A percentile compares a stretch with the other conserved stretches of the same genome.
These are phyloP conservation scores for Ploettnerulaceae sp. DNA, from an alignment of 2,329 filamentous ascomycete genomes.

Conservation along the genomic window DNA sequence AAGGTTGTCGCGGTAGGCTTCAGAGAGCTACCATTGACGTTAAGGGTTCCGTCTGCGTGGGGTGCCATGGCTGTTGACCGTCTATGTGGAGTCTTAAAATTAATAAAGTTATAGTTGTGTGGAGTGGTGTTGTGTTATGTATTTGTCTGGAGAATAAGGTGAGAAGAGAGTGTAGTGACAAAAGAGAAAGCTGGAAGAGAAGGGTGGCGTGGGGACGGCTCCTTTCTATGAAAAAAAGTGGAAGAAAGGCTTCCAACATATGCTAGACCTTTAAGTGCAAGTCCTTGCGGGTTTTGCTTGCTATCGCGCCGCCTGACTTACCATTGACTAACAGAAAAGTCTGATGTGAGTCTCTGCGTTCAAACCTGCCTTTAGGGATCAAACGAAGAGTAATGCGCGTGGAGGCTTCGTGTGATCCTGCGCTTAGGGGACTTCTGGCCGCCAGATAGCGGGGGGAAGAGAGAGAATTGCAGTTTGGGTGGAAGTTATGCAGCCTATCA, in stretches of 20 bases:
- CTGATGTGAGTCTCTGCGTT: conserved; percentile 7
- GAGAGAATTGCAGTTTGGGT: conserved; percentile 1
- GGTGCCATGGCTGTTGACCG: conserved; percentile 47
- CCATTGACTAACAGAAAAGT: conserved; percentile 14
- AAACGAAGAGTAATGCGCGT: not conserved
- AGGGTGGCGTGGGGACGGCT: not conserved
- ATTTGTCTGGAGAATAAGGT: not conserved
- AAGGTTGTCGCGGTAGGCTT: conserved; percentile 33
- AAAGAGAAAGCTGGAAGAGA: not conserved
- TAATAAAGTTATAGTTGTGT: not conserved
- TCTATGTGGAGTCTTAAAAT: not conserved
- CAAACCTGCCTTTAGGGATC: conserved; percentile 27
- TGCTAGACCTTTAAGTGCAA: conserved; percentile 25
- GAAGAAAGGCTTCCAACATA: not conserved
- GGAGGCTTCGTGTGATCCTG: conserved; percentile 20
- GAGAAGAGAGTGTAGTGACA: too few species aligned
- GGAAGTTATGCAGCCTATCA: conserved; percentile 4
- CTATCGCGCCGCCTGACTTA: conserved; percentile 21
- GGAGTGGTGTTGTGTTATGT: not conserved
- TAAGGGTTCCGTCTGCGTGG: conserved; percentile 45
- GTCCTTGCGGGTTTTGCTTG: conserved; percentile 13
- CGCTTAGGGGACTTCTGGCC: conserved; percentile 18
- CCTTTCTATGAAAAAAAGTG: conserved; percentile 4
- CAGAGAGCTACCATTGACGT: conserved; percentile 35
- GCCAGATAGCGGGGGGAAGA: not conserved